Evolutionary conservation across 768 basidiomycete genomes (phyloP), one percentile per base, ranked within the genome.

Genomic region (Cystofilobasidium macerans): DNA sequence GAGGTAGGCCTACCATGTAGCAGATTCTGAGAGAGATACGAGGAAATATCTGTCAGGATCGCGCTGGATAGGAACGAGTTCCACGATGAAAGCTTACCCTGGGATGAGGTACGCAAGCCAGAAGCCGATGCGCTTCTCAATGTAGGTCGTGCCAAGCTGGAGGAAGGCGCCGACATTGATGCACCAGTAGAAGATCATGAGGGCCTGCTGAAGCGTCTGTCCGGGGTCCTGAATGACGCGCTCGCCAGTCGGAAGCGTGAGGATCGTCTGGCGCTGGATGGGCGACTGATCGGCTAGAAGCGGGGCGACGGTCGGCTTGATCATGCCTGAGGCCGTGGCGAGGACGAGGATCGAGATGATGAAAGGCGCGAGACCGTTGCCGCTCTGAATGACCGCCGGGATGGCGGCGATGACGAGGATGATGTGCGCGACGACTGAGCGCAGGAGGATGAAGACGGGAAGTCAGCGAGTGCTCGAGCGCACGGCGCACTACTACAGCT

Each of bases 241-340:
- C 59, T 67, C 65, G 20, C 65, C 65, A 14, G 32, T 24, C 0
- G 47, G 48, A 16, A 59, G 45, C 11, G 58, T 61, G 22, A 2
- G 9, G 51, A 67, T 47, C 26, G 36, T 30, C 30, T 56, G 59
- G 22, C 38, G 58, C 1, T 72, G 71, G 33, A 75, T 73, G 0
- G 76, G 75, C 11, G 70, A 71, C 61, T 77, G 76, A 54, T 77
- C 76, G 67, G 72, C 74, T n/a, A 77, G 70, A 18, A 77, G 60
- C 5, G 76, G 75, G 26, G 67, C 73, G 11, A 77, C 68, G 16
- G 67, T 72, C 12, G 76, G 75, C 67, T 77, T 77, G 72, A 76
- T 75, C n/a, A 57, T 13, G 20, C 64, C 64, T 1, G 43, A 58
- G 6, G 43, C 56, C 18, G n/a, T 9, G 32, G 65, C 65, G 14